Evolutionary conservation across 1,284 basidiomycete genomes (phyloP), one percentile per base, ranked within the genome.

Genomic region (Sporisorium scitamineum): DNA sequence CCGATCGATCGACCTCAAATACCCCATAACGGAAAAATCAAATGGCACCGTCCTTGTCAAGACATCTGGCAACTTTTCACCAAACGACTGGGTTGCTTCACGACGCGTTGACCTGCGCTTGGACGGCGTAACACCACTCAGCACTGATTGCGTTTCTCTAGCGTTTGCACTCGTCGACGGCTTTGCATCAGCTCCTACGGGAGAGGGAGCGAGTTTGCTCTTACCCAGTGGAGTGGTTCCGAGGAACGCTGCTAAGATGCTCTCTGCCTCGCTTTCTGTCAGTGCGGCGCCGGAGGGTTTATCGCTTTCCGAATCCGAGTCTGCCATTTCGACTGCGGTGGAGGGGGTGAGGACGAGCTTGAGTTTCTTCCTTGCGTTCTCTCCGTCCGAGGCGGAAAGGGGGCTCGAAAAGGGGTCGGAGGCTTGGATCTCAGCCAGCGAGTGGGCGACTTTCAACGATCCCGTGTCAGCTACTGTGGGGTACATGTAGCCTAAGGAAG

Each of bases 1-100:
- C 26, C 37, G 45, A 24, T 75, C 72, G 16, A 75, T 75, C n/a
- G 62, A 66, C n/a, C 62, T 39, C 10, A 75, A 60, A 31, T 75
- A 75, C 18, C 54, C 53, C 67, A 75, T 65, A 27, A 67, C 60
- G 16, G 72, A 32, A 20, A 37, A 75, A 37, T 75, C 72, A 26
- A 75, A 75, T 10, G 14, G 63, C 3, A 63, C 63, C 13, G 47
- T 48, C 29, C 52, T 62, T 0, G 62, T 66, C 22, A 75, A 41
- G 3, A 65, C 41, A n/a, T 75, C 72, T 4, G 72, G 72, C 16
- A 70, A 52, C 45, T 70, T 75, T 31, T 75, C 72, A 29, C 72
- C 72, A 20, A 75, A 75, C 18, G 67, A 61, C 47, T 75, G 72
- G 3, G 62, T 65, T 2, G 66, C 59, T 9, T 64, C 56, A 1